These are phyloP conservation scores for Zygotorulaspora sp. DNA, from an alignment of 805 yeast species.

Conservation along the genomic window DNA sequence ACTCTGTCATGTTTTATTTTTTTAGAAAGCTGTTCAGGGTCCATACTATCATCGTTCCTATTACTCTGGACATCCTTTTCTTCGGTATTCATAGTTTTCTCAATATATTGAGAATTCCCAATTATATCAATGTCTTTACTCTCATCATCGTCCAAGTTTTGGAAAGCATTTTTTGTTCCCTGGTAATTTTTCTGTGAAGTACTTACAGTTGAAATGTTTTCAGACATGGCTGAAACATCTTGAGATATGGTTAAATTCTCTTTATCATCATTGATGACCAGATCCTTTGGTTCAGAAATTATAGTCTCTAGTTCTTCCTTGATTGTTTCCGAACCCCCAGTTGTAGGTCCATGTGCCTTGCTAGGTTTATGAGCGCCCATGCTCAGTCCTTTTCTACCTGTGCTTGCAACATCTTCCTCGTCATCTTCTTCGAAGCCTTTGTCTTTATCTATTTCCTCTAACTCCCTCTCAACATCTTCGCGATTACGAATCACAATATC, in stretches of 20 bases:
- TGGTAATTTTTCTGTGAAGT: neutral
- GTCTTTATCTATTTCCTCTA: constrained; percentile 41
- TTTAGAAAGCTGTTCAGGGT: constrained; percentile 27
- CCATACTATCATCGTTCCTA: constrained; percentile 34
- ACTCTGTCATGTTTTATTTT: constrained; percentile 7
- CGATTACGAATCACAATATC: constrained; percentile 75
- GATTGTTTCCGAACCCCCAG: neutral
- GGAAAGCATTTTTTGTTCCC: no score
- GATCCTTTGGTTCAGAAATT: neutral
- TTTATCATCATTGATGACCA: neutral
- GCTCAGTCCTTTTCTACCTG: constrained; percentile 35
- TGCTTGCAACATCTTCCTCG: constrained; percentile 34
- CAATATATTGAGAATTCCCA: constrained; percentile 29
- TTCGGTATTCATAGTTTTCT: constrained; percentile 32
- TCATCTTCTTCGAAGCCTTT: constrained; percentile 37
- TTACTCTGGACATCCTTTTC: constrained; percentile 13
- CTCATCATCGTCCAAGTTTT: neutral
- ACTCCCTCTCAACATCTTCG: constrained; percentile 65
- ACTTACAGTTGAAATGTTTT: neutral
- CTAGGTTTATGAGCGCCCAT: constrained; percentile 35
- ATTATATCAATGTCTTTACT: constrained; percentile 27
- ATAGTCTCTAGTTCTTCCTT: neutral
- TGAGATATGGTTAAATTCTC: neutral
- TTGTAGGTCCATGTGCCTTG: constrained; percentile 9
- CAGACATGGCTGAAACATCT: neutral